Conservation (phyloP, 2,329 filamentous ascomycete species). For the Aspergillus neotritici region DNA sequence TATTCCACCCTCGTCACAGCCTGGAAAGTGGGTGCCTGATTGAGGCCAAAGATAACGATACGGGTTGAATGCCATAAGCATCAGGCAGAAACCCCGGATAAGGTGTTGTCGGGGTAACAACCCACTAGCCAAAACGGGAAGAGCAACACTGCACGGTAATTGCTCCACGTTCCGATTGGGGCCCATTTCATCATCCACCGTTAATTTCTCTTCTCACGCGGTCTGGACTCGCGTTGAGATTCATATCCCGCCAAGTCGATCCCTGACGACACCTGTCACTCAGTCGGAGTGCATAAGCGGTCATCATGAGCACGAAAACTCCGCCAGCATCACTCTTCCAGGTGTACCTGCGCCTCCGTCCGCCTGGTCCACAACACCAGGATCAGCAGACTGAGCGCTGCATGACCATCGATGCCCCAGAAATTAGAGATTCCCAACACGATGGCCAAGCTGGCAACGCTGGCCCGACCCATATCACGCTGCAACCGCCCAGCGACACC, state of each 20-base stretch:
- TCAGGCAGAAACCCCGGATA: conserved; percentile 3
- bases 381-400: conserved; percentile 57
- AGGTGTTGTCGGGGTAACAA: conserved; percentile 16
- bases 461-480: conserved; percentile 62
- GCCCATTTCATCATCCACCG: too few species aligned
- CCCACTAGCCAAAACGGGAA: conserved; percentile 7
- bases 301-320: conserved; percentile 42
- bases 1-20: background rate
- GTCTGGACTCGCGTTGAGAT: background rate
- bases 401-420: conserved; percentile 65
- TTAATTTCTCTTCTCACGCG: background rate
- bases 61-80: conserved; percentile 4
- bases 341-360: conserved; percentile 80
- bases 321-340: conserved; percentile 67
- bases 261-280: too few species aligned
- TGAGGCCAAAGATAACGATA: background rate
- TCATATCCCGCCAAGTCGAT: background rate
- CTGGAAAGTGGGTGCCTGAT: conserved; percentile 1
- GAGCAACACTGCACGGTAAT: conserved; percentile 10
- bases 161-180: background rate
- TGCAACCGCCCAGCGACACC: conserved; percentile 75
- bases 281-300: conserved; percentile 1
- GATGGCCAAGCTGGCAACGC: conserved; percentile 7
- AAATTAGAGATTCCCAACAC: conserved; percentile 31
- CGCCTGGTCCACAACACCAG: conserved; percentile 47